Evolutionary conservation across 805 yeast species (phyloP), one percentile per base, ranked within the genome.

Genomic region (Candida boleticola): DNA sequence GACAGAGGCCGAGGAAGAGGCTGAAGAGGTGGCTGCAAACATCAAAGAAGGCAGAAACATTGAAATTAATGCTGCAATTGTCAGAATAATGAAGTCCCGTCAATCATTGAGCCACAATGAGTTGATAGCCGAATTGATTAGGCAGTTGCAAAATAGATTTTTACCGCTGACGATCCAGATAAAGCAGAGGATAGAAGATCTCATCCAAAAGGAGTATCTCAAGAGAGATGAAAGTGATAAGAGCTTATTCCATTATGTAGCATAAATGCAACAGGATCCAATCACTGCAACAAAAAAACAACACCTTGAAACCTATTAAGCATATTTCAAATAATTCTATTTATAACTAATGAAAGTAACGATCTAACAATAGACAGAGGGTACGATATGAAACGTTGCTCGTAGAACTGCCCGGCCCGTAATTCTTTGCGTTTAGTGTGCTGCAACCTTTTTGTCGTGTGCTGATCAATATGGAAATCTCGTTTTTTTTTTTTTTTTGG

Each of bases 11-110:
- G 84, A 79, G 29, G 63, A 66, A 13, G 86, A 82, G 49, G 61
- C 75, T 9, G 63, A 65, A 14, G 73, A 73, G 40, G 83, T 86
- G 0, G 64, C 81, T 57, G 73, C 73, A n/a, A 64, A 70, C 29
- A 68, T 88, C 23, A 73, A 74, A 30, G 83, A 77, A 50, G 80
- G 88, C 3, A 71, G 96, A 43, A 73, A 79, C 44, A 72, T 74
- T 42, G 86, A 83, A 53, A 68, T 85, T 2, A 93, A 87, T 56
- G 96, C 97, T 1, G 93, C 95, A 0, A 76, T 89, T 42, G 95
- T 89, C 4, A 73, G 97, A 39, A 79, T 83, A n/a, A 82, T 89
- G 92, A 89, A 89, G 63, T 74, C 87, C 1, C 68, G 89, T 26
- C 83, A 80, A 50, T 62, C 71, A 0, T 51, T 83, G 41, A 68